These are phyloP conservation scores for Phoenix dactylifera DNA, from an alignment of 176 grass and related monocot genomes.

Conservation along the genomic window DNA sequence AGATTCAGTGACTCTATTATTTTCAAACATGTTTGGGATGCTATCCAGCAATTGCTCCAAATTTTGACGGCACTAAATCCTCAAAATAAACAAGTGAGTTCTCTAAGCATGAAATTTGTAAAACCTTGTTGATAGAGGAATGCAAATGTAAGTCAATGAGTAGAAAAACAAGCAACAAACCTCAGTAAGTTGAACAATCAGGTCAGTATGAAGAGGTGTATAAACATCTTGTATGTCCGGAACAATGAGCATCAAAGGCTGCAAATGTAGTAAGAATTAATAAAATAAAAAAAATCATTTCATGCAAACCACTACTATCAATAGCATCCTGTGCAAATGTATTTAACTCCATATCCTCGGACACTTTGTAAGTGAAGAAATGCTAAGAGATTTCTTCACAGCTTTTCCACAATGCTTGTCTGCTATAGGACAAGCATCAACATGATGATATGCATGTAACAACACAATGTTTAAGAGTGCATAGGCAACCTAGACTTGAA, in stretches of 20 bases:
- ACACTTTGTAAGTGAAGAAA: too few relatives aligned
- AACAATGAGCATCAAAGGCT: slow-evolving; percentile 87
- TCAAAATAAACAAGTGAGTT: slow-evolving; percentile 1
- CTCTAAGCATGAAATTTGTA: slow-evolving; percentile 6
- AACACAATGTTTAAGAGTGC: too few relatives aligned
- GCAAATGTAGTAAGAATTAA: slow-evolving; percentile 11
- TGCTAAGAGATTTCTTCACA: too few relatives aligned
- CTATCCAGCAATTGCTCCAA: slow-evolving; percentile 83
- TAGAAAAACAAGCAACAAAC: slow-evolving; percentile 36
- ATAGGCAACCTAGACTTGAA: too few relatives aligned
- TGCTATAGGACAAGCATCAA: too few relatives aligned
- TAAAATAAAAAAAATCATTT: background rate
- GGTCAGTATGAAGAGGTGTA: slow-evolving; percentile 61
- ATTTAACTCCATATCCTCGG: too few relatives aligned
- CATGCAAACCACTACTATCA: background rate
- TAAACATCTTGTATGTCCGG: slow-evolving; percentile 84
- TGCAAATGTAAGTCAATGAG: background rate
- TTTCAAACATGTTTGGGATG: slow-evolving; percentile 78
- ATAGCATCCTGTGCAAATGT: too few relatives aligned
- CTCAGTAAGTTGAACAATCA: slow-evolving; percentile 72
- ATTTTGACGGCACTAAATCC: slow-evolving; percentile 61
- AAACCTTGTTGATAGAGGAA: too few relatives aligned
- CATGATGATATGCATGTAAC: too few relatives aligned
- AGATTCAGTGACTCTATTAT: slow-evolving; percentile 68
- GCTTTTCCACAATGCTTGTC: too few relatives aligned